Conservation (phyloP, 2,329 filamentous ascomycete species). For the Fusarium robinianum region DNA sequence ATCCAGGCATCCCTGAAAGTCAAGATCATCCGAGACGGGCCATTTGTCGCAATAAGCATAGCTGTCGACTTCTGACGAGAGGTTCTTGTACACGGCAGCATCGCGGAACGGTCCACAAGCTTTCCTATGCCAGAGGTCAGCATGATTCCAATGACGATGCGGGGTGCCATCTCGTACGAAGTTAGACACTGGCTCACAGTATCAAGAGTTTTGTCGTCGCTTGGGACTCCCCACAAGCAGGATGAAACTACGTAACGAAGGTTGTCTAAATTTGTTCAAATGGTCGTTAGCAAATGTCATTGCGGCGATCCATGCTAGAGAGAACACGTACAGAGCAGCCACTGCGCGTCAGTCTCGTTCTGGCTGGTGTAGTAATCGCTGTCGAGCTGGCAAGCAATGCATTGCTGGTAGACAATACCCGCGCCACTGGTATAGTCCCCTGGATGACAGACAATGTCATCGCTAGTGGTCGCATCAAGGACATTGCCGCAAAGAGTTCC, state of each 20-base stretch:
- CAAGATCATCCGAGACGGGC: conserved; percentile 44
- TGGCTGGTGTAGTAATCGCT: conserved; percentile 52
- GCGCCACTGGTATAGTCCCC: conserved; percentile 44
- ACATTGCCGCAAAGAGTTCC: conserved; percentile 58
- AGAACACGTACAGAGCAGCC: conserved; percentile 57
- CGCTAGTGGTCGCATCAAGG: conserved; percentile 48
- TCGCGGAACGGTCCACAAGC: conserved; percentile 56
- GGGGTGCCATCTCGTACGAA: conserved; percentile 46
- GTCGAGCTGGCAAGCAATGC: conserved; percentile 55
- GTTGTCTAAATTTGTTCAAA: conserved; percentile 52
- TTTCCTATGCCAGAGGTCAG: conserved; percentile 44
- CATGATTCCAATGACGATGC: not conserved
- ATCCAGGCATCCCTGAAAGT: conserved; percentile 48
- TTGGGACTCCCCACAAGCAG: conserved; percentile 58
- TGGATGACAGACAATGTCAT: conserved; percentile 56
- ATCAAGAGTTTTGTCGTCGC: conserved; percentile 49
- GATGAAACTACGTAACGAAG: conserved; percentile 59
- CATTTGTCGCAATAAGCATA: conserved; percentile 61
- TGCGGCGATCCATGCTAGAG: not conserved
- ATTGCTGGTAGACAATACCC: conserved; percentile 57
- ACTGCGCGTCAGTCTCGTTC: conserved; percentile 57
- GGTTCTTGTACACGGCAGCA: conserved; percentile 54
- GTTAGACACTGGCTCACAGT: conserved; percentile 60
- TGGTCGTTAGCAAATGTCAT: conserved; percentile 20
- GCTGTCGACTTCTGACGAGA: conserved; percentile 49